A percentile compares a stretch with the other conserved stretches of the same genome.
These are phyloP conservation scores for Leptodermis oblonga DNA, from an alignment of 257 asterid genomes.

Conservation along the genomic window DNA sequence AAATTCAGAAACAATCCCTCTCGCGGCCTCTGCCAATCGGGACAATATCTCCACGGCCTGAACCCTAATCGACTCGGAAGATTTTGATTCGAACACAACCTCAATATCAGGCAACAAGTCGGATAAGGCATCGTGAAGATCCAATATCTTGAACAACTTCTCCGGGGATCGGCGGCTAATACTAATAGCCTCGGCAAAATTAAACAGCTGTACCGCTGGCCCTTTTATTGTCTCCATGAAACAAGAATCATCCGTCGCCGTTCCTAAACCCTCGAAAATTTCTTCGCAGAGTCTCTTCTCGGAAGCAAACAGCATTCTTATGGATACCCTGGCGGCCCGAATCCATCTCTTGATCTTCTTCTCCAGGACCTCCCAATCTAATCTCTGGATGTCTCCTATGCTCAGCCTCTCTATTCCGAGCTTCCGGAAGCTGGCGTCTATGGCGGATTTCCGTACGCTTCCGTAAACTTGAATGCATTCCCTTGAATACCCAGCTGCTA, in stretches of 20 bases:
- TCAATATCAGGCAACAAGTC: slow-evolving; percentile 74
- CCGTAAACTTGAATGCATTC: slow-evolving; percentile 91
- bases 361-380: slow-evolving; percentile 81
- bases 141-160: slow-evolving; percentile 83
- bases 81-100: slow-evolving; percentile 58
- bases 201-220: slow-evolving; percentile 76
- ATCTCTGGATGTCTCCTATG: slow-evolving; percentile 80
- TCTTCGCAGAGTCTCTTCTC: slow-evolving; percentile 73
- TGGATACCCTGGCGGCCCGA: slow-evolving; percentile 62
- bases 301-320: slow-evolving; percentile 69
- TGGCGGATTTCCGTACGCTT: slow-evolving; percentile 62
- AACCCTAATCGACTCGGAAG: slow-evolving; percentile 64
- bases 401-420: slow-evolving; percentile 66
- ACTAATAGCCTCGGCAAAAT: slow-evolving; percentile 87
- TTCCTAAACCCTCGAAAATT: slow-evolving; percentile 64
- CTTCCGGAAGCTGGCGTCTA: slow-evolving; percentile 53
- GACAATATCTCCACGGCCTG: slow-evolving; percentile 74
- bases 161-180: slow-evolving; percentile 76
- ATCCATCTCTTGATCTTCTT: slow-evolving; percentile 86
- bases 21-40: slow-evolving; percentile 74
- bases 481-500: slow-evolving; percentile 50
- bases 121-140: slow-evolving; percentile 73
- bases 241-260: slow-evolving; percentile 55
- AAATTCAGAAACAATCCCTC: slow-evolving; percentile 78
- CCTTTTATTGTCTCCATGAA: slow-evolving; percentile 80